Evolutionary conservation across 202 grass and related monocot species (phyloP).

Genomic region (Carex arenaria): DNA sequence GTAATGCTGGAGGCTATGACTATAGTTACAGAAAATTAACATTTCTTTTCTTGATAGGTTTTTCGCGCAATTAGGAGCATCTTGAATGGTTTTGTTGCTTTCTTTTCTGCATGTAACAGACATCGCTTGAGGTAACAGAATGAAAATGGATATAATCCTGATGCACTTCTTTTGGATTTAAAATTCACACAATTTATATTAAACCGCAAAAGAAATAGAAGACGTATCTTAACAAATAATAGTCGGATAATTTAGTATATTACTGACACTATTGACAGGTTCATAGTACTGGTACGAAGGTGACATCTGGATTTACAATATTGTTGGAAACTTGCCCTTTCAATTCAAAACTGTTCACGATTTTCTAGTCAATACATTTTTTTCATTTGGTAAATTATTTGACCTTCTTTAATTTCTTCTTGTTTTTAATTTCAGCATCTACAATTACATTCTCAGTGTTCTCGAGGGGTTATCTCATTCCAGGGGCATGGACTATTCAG

Average conservation of each 20-base stretch:
- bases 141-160: constrained; percentile 3
- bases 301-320: background rate
- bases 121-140: constrained; percentile 78
- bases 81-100: constrained; percentile 83
- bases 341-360: background rate
- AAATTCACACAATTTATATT: background rate
- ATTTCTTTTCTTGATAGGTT: constrained; percentile 44
- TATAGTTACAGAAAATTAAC: constrained; percentile 5
- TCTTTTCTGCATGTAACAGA: constrained; percentile 89
- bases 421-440: constrained; percentile 54
- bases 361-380: background rate
- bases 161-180: background rate
- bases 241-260: background rate
- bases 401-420: background rate
- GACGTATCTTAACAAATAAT: background rate
- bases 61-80: constrained; percentile 80
- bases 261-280: background rate
- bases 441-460: constrained; percentile 69
- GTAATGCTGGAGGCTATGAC: background rate
- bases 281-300: background rate
- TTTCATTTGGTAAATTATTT: background rate
- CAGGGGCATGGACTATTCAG: background rate
- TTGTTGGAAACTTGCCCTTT: background rate
- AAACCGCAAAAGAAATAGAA: background rate
- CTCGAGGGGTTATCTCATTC: constrained; percentile 30